A percentile compares a stretch with the other conserved stretches of the same genome.
Evolutionary conservation across 2,329 filamentous ascomycete genomes (phyloP).

Genomic region (Akanthomyces dipterigenus): DNA sequence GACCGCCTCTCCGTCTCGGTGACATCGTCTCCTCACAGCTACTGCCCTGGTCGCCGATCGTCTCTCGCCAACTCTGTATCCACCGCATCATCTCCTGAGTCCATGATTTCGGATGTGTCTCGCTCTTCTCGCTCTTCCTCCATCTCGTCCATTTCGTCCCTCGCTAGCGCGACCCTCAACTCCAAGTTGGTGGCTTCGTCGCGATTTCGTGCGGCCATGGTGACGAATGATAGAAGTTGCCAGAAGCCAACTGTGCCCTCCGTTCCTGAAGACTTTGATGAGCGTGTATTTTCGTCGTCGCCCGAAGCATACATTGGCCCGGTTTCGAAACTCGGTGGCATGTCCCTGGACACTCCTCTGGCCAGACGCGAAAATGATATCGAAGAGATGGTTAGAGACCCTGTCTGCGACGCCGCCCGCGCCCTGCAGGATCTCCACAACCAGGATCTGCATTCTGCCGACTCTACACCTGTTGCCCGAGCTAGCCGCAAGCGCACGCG

Average conservation of each 20-base stretch:
- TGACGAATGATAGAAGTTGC: conserved; percentile 49
- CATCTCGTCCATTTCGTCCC: conserved; percentile 55
- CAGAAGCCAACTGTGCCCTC: conserved; percentile 46
- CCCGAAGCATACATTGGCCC: conserved; percentile 51
- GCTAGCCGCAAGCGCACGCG: conserved; percentile 52
- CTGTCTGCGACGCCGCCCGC: conserved; percentile 48
- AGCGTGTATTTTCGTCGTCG: conserved; percentile 44
- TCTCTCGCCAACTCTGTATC: conserved; percentile 58
- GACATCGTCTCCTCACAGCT: conserved; percentile 46
- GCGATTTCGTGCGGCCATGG: conserved; percentile 57
- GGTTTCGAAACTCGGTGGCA: conserved; percentile 43
- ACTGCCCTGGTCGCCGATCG: conserved; percentile 46
- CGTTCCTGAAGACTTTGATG: conserved; percentile 50
- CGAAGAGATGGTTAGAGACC: conserved; percentile 35
- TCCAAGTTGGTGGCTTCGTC: conserved; percentile 48
- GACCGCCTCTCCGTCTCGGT: conserved; percentile 46
- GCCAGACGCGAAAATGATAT: conserved; percentile 40
- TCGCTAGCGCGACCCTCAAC: conserved; percentile 53
- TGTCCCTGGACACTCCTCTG: conserved; percentile 42
- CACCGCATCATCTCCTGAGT: conserved; percentile 58
- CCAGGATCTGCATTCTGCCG: conserved; percentile 32
- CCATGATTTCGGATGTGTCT: conserved; percentile 59
- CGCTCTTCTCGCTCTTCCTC: conserved; percentile 58
- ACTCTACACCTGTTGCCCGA: conserved; percentile 27
- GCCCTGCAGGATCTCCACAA: conserved; percentile 56